Conservation (phyloP, 371 early-diverging fungal species). For the Mucor mucedo region DNA sequence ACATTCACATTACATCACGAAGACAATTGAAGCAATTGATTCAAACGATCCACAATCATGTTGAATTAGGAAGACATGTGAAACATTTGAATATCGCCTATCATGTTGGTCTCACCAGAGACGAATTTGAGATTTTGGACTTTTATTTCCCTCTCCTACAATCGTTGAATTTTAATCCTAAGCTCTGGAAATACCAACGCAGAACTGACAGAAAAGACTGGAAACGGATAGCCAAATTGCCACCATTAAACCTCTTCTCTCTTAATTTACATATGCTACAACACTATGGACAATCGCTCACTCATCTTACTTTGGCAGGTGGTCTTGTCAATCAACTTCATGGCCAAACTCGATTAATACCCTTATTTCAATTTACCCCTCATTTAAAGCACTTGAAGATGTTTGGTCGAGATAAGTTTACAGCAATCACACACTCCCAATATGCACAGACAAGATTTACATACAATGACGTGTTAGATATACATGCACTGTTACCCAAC, state of each 20-base stretch:
- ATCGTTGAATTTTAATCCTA: conserved; percentile 13
- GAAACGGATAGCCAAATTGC: conserved; percentile 4
- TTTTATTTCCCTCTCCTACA: conserved; percentile 6
- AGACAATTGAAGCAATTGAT: conserved; percentile 8
- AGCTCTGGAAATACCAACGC: conserved; percentile 13
- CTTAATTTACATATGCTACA: background rate
- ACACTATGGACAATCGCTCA: background rate
- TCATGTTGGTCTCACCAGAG: conserved; percentile 11
- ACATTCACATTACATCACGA: conserved; percentile 1
- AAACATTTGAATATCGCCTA: conserved; percentile 8
- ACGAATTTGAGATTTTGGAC: conserved; percentile 11
- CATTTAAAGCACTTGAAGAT: background rate
- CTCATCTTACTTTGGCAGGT: background rate
- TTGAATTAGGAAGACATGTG: background rate
- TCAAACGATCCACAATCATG: background rate
- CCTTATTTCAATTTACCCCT: background rate
- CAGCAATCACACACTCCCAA: background rate
- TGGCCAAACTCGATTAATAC: background rate
- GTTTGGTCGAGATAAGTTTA: background rate
- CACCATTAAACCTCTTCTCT: conserved; percentile 1
- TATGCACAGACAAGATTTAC: conserved; percentile 1
- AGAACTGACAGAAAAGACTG: background rate
- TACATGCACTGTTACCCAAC: conserved; percentile 5
- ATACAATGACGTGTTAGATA: background rate
- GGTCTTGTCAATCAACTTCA: conserved; percentile 1